Evolutionary conservation across 192 early-diverging fungal species (phyloP).

Genomic region (Chytriomyces hyalinus): DNA sequence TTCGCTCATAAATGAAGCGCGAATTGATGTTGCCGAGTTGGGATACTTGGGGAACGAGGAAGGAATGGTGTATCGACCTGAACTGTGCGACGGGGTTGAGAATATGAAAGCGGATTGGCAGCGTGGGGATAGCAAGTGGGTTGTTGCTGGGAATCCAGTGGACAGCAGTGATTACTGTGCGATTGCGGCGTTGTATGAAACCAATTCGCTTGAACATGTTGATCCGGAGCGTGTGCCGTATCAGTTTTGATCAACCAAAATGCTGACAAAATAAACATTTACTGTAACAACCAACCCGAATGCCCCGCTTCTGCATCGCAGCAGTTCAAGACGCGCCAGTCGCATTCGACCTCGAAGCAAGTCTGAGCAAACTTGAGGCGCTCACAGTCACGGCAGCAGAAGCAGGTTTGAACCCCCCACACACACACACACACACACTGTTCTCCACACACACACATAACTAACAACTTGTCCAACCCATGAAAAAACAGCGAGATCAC

Average conservation of each 20-base stretch:
- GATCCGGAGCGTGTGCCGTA: neutral
- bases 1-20: neutral
- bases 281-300: too few relatives aligned
- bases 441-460: neutral
- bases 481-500: neutral
- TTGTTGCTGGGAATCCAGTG: constrained; percentile 3
- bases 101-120: neutral
- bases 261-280: too few relatives aligned
- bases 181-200: constrained; percentile 9
- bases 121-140: neutral
- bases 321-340: constrained; percentile 5
- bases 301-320: neutral
- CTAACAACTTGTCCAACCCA: neutral
- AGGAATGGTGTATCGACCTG: neutral
- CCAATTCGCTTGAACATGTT: neutral
- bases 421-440: too few relatives aligned
- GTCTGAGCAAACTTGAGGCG: neutral
- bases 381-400: neutral
- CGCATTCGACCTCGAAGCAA: constrained; percentile 4
- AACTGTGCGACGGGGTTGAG: neutral
- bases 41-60: neutral
- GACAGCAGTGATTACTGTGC: constrained; percentile 2
- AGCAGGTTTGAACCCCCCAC: neutral
- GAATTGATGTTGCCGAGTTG: neutral
- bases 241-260: too few relatives aligned